These are phyloP conservation scores for Candida glaebosa DNA, from an alignment of 805 yeast species.

Conservation along the genomic window DNA sequence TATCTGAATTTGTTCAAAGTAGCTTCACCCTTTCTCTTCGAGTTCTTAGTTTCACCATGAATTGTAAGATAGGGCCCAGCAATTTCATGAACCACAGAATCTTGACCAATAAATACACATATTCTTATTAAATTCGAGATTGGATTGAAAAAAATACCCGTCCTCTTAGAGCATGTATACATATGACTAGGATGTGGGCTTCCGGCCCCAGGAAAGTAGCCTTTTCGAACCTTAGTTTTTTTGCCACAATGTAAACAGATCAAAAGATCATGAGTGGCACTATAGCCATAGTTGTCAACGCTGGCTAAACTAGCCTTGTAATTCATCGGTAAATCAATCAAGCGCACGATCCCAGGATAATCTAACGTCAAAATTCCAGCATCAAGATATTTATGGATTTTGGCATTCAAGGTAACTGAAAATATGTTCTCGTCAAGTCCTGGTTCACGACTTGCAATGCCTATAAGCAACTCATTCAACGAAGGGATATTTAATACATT, in stretches of 20 bases:
- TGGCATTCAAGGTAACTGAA: constrained; percentile 20
- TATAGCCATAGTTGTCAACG: constrained; percentile 14
- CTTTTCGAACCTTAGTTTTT: constrained; percentile 14
- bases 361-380: constrained; percentile 31
- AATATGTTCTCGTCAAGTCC: constrained; percentile 19
- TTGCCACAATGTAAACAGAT: constrained; percentile 37
- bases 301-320: constrained; percentile 21
- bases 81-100: constrained; percentile 29
- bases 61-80: constrained; percentile 70
- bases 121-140: constrained; percentile 23
- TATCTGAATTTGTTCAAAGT: constrained; percentile 51
- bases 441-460: constrained; percentile 3
- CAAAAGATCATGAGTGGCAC: constrained; percentile 17
- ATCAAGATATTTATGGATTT: constrained; percentile 22
- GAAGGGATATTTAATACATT: constrained; percentile 21
- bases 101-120: constrained; percentile 20
- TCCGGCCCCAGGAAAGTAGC: constrained; percentile 8
- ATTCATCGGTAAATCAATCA: constrained; percentile 51
- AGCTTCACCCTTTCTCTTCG: constrained; percentile 56
- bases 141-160: constrained; percentile 25
- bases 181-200: constrained; percentile 20
- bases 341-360: constrained; percentile 52
- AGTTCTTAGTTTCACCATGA: constrained; percentile 71
- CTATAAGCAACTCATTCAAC: constrained; percentile 15
- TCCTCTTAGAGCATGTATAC: constrained; percentile 21